Evolutionary conservation across 257 asterid genomes (phyloP).

Genomic region (Rauvolfia tetraphylla): DNA sequence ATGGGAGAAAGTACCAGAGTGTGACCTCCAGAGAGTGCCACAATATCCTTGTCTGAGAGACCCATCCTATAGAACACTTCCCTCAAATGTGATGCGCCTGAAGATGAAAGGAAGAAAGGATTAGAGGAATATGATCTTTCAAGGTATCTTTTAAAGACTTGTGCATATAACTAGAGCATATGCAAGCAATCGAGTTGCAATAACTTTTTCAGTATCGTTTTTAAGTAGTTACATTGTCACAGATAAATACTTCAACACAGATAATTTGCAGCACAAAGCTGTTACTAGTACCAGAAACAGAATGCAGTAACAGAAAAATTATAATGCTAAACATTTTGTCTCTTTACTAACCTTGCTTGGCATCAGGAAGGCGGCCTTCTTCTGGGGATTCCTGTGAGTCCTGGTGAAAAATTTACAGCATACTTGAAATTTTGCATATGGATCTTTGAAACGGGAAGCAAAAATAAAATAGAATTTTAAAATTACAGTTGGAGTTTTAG

Average conservation of each 20-base stretch:
- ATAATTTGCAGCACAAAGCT: too few relatives aligned
- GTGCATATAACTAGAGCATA: too few relatives aligned
- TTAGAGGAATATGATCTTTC: background rate
- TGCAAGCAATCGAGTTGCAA: too few relatives aligned
- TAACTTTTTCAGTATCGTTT: too few relatives aligned
- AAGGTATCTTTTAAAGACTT: background rate
- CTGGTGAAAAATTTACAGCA: constrained; percentile 17
- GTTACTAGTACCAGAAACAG: too few relatives aligned
- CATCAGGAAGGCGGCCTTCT: constrained; percentile 90
- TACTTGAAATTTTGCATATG: background rate
- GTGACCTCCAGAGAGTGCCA: constrained; percentile 85
- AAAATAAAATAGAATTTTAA: background rate
- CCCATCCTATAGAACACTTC: constrained; percentile 79
- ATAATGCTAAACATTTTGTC: background rate
- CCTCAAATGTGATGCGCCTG: constrained; percentile 69
- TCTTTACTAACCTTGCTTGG: constrained; percentile 55
- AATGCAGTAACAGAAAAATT: background rate
- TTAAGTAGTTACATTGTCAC: background rate
- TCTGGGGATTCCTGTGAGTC: constrained; percentile 59
- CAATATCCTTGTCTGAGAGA: constrained; percentile 64
- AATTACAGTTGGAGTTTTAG: background rate
- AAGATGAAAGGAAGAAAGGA: background rate
- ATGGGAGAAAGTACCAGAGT: constrained; percentile 51
- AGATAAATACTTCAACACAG: too few relatives aligned
- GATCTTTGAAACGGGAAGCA: background rate